These are phyloP conservation scores for Talaromyces thailandensis DNA, from an alignment of 495 filamentous ascomycete species.

Conservation along the genomic window DNA sequence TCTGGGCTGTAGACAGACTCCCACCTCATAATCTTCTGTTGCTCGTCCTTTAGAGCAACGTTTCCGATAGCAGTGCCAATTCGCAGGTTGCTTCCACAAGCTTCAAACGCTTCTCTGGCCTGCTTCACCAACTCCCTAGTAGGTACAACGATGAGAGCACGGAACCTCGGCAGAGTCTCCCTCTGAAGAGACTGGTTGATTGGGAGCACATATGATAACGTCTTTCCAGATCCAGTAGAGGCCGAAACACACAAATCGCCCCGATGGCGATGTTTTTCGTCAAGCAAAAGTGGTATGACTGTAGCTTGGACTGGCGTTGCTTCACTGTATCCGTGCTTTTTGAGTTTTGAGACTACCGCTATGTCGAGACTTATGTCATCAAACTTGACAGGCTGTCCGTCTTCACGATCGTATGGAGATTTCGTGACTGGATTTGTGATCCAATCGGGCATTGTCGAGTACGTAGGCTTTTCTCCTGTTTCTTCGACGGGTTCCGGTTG, in stretches of 20 bases:
- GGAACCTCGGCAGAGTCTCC: slow-evolving; percentile 48
- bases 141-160: slow-evolving; percentile 76
- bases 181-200: slow-evolving; percentile 64
- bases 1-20: slow-evolving; percentile 53
- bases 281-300: slow-evolving; percentile 68
- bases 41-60: slow-evolving; percentile 66
- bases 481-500: slow-evolving; percentile 58
- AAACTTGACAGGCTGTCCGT: slow-evolving; percentile 40
- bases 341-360: slow-evolving; percentile 51
- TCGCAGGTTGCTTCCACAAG: slow-evolving; percentile 59
- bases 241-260: slow-evolving; percentile 85
- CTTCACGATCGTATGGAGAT: slow-evolving; percentile 37
- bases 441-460: slow-evolving; percentile 52
- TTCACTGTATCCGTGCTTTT: slow-evolving; percentile 55
- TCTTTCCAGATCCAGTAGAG: slow-evolving; percentile 90
- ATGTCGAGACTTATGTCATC: slow-evolving; percentile 45
- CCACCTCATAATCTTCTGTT: slow-evolving; percentile 51
- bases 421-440: slow-evolving; percentile 63
- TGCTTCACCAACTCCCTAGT: slow-evolving; percentile 86
- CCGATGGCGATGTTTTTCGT: slow-evolving; percentile 40
- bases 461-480: slow-evolving; percentile 34
- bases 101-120: slow-evolving; percentile 61
- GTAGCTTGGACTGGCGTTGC: slow-evolving; percentile 82
- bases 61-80: slow-evolving; percentile 78
- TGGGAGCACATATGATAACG: slow-evolving; percentile 81